Evolutionary conservation across 106 monocot species (phyloP), one percentile per base, ranked within the genome.

Genomic region (Platanthera guangdongensis): DNA sequence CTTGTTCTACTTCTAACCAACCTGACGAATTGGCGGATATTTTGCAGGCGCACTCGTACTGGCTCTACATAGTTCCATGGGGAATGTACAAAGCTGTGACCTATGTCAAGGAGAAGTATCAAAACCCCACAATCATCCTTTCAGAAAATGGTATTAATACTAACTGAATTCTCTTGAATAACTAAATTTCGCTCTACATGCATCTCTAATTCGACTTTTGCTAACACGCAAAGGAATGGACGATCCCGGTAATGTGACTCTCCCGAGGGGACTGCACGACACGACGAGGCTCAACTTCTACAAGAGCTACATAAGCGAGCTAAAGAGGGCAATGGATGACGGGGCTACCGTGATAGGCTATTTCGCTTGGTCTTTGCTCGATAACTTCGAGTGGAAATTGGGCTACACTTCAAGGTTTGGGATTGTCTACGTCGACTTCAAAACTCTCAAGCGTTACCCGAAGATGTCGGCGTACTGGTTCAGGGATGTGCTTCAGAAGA

Each of bases 61-160:
- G 97, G 97, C 92, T 99, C 59, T 94, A 94, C 73, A 94, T 99
- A 55, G 97, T 99, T 19, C 97, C 97, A 75, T 94, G 94, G 94
- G 97, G 97, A 48, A 86, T 99, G 80, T 90, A 91, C 84, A 99
- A 94, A 80, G 86, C 94, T n/a, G 77, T 99, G 52, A 90, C 83
- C 9, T 94, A 94, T 59, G 82, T 94, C 0, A 99, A 94, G 70
- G 85, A 89, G 72, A 76, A 80, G 9, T 99, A 94, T 63, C 82
- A 80, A 21, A 94, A 94, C 73, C 97, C 94, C 21, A 85, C 85
- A 46, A 72, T 99, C 18, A 86, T 99, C 70, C 79, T 99, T 8
- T 84, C 94, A 10, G 97, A 99, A 85, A 99, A 94, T 80, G 97
- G 97, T 91, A 86, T 32, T 45, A 70, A 48, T 8, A 45, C n/a